Evolutionary conservation across 106 monocot genomes (phyloP), one percentile per base, ranked within the genome.

Genomic region (Dioscorea zingiberensis): DNA sequence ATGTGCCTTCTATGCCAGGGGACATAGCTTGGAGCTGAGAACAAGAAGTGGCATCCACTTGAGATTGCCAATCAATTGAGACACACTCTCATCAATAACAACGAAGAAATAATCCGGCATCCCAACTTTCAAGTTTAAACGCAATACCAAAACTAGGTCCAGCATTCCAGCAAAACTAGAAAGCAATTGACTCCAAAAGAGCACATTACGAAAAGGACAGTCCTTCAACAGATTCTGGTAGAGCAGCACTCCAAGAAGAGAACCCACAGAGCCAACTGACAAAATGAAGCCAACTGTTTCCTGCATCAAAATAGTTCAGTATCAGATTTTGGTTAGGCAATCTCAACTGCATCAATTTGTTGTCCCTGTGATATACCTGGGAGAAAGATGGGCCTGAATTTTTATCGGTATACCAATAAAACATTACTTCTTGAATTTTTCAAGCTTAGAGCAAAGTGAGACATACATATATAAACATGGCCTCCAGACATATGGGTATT

Each of bases 1-100:
- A 95, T 1, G 91, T 88, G 14, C 94, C 94, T 68, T 95, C 94
- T 0, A 95, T 81, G 19, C 94, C 94, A 9, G 47, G 26, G 94
- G 94, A 63, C 94, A 95, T 27, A 95, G 85, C 72, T 83, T 82
- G 15, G n/a, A 67, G 54, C 91, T 88, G 24, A 95, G 81, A 7
- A 95, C 91, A 21, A 95, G 69, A 47, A 95, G 80, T 0, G 94
- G 94, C 94, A 95, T 83, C 94, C 94, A 91, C 61, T 78, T 80
- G 29, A 95, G 45, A 1, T 85, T 69, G 2, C 78, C 65, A 13
- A 88, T 73, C 75, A 91, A 65, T 24, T 77, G 84, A 25, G 83
- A 76, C n/a, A 80, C 70, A 30, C 80, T 57, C 71, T 82, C 86
- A 21, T 85, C 90, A 7, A 88, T 75, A 27, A 91, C 85, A 0